Conservation (phyloP, 2,329 filamentous ascomycete genomes). For the Phoma sp. region DNA sequence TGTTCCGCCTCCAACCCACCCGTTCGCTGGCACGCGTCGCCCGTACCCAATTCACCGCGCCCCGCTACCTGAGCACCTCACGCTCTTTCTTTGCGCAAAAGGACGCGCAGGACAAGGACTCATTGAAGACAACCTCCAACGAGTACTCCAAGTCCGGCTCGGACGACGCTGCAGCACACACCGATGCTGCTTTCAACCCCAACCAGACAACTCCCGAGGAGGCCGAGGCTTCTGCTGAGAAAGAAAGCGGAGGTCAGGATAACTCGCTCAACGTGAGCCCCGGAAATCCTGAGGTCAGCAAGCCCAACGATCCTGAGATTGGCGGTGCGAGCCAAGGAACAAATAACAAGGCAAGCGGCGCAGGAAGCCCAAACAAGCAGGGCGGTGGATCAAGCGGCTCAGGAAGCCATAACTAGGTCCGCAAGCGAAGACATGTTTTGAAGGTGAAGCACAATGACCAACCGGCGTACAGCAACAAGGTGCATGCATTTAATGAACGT, state of each 20-base stretch:
- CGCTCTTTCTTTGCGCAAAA: conserved; percentile 44
- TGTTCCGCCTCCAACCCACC: conserved; percentile 35
- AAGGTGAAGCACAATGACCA: not conserved
- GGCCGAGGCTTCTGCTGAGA: conserved; percentile 54
- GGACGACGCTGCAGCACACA: conserved; percentile 63
- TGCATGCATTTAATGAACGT: not conserved
- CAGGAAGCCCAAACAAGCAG: conserved; percentile 47
- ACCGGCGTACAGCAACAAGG: not conserved
- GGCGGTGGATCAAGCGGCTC: conserved; percentile 41
- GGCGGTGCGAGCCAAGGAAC: conserved; percentile 49
- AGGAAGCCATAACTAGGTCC: conserved; percentile 2
- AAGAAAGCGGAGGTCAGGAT: conserved; percentile 40
- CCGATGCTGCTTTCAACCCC: conserved; percentile 72
- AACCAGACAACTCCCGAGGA: conserved; percentile 70
- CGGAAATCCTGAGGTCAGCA: conserved; percentile 64
- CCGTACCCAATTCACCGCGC: conserved; percentile 15
- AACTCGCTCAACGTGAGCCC: conserved; percentile 64
- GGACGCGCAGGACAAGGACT: conserved; percentile 59
- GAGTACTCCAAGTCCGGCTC: conserved; percentile 74
- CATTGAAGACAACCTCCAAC: conserved; percentile 67
- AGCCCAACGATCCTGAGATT: conserved; percentile 51
- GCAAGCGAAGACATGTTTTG: not conserved
- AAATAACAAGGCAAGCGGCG: conserved; percentile 42
- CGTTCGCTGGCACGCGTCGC: conserved; percentile 30
- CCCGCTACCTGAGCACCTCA: conserved; percentile 36